Evolutionary conservation across 495 filamentous ascomycete species (phyloP), one percentile per base, ranked within the genome.

Genomic region (Tetracladium marchalianum): DNA sequence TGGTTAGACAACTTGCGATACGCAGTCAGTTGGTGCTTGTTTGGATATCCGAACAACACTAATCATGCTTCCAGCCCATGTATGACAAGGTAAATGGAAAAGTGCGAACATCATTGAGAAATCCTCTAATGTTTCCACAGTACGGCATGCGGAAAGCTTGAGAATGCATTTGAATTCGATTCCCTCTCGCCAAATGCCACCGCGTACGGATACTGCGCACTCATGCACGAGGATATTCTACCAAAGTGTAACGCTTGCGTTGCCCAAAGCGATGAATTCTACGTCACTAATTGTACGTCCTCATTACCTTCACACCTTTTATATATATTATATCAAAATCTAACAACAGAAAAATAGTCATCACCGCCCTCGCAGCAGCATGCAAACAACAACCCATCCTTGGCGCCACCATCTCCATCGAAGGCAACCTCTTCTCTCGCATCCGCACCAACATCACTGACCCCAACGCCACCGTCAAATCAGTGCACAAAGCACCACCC

Each of bases 281-380:
- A 55, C 36, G 39, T 54, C 11, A 34, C 13, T 1, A 60, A 60
- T 33, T 57, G 57, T 60, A 52, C 27, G 51, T 51, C n/a, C 9
- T 12, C 40, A 9, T 27, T 27, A 27, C 27, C 11, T 31, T 31
- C 33, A 7, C 37, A 11, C 4, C 4, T 32, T 9, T 22, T 22
- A 38, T 39, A 12, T 43, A n/a, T 27, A 27, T 27, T 27, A 1
- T 9, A 32, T n/a, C 22, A 33, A 32, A 31, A 47, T 39, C 24
- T 50, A 27, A 46, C 47, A 33, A 16, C 47, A 16, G n/a, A 32
- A 31, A 22, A 31, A 16, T 34, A 73, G 69, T 64, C 47, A 53
- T 75, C 43, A 56, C 62, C 5, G 69, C 67, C 22, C 57, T 76
- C 1, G 53, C 69, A 37, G 70, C 69, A 40, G 74, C 67, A 8